Evolutionary conservation across 768 basidiomycete species (phyloP).

Genomic region (Hebeloma cylindrosporum): DNA sequence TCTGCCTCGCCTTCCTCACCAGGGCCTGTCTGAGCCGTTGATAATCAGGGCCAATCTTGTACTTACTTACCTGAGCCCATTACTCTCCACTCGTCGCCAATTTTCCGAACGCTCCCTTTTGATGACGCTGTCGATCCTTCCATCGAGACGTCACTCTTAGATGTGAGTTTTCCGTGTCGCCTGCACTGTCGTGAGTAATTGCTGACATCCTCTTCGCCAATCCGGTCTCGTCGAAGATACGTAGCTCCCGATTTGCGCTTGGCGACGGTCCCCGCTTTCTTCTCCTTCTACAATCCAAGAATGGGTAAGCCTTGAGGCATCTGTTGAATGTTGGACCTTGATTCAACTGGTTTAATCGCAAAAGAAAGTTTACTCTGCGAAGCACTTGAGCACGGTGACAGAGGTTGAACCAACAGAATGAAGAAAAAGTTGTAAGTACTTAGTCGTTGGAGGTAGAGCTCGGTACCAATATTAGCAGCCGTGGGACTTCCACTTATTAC

Average conservation of each 20-base stretch:
- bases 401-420: too few species aligned
- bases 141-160: conserved; percentile 44
- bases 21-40: conserved; percentile 67
- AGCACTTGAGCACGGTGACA: too few species aligned
- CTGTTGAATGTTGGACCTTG: too few species aligned
- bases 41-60: conserved; percentile 71
- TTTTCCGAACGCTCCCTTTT: conserved; percentile 53
- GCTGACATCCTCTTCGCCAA: conserved; percentile 45
- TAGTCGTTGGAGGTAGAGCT: too few species aligned
- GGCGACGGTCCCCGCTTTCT: conserved; percentile 57
- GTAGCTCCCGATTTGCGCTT: conserved; percentile 51
- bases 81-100: conserved; percentile 76
- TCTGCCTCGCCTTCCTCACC: conserved; percentile 68
- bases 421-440: too few species aligned
- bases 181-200: conserved; percentile 44
- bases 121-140: conserved; percentile 50
- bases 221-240: conserved; percentile 56
- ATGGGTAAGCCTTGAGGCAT: too few species aligned
- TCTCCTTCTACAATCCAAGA: too few species aligned
- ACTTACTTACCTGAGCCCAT: conserved; percentile 66
- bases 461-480: too few species aligned
- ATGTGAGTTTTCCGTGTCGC: conserved; percentile 25
- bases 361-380: too few species aligned
- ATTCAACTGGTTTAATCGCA: too few species aligned
- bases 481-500: too few species aligned